Evolutionary conservation across 495 filamentous ascomycete species (phyloP).

Genomic region (Lepraria neglecta): DNA sequence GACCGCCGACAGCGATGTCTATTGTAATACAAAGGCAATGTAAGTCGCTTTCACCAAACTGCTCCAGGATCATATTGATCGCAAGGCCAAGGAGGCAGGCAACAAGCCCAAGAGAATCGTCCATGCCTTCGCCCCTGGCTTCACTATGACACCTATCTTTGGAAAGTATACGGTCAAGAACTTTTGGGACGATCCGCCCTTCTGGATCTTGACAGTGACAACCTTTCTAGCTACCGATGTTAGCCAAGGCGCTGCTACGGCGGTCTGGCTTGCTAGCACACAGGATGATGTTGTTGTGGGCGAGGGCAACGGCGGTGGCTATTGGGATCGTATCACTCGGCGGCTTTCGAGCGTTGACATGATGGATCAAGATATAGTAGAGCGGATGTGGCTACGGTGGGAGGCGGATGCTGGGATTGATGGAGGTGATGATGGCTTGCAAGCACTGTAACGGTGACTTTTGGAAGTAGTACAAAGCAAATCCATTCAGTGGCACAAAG

Average conservation of each 20-base stretch:
- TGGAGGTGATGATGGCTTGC: not conserved
- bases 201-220: constrained; percentile 9
- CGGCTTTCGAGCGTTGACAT: constrained; percentile 9
- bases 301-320: not conserved
- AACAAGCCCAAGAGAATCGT: not conserved
- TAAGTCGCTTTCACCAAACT: constrained; percentile 14
- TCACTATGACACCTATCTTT: not conserved
- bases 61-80: constrained; percentile 7
- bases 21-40: constrained; percentile 12
- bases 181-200: not conserved
- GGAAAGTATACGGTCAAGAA: not conserved
- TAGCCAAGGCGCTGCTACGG: constrained; percentile 12
- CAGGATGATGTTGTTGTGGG: constrained; percentile 6
- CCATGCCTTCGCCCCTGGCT: constrained; percentile 12
- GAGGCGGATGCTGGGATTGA: constrained; percentile 3
- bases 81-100: not conserved
- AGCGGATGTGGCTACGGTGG: constrained; percentile 11
- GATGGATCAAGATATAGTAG: not conserved
- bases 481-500: too few relatives aligned
- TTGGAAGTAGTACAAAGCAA: too few relatives aligned
- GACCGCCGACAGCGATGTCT: not conserved
- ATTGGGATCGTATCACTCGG: constrained; percentile 8
- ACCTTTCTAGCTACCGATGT: not conserved
- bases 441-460: too few relatives aligned
- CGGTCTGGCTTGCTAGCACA: constrained; percentile 7